A percentile compares a stretch with the other conserved stretches of the same genome.
Conservation (phyloP, 441 rosid genomes). For the Jatropha podagrica region DNA sequence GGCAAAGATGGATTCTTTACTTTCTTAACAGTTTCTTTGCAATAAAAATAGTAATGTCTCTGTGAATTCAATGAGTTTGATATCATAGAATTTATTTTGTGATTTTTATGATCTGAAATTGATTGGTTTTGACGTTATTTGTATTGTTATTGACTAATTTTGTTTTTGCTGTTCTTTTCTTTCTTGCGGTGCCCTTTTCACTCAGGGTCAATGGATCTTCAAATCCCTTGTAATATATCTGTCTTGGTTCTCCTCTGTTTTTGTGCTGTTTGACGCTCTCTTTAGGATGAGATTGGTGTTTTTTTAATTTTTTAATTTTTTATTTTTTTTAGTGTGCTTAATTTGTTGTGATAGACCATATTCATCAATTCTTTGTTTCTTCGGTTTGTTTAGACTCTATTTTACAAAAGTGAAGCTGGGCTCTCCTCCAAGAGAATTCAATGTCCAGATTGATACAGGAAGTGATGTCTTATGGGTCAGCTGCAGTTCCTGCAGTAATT, state of each 20-base stretch:
- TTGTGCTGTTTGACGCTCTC: conserved; percentile 4
- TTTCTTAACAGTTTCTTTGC: background rate
- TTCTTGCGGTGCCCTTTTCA: conserved; percentile 21
- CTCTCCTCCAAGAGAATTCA: conserved; percentile 82
- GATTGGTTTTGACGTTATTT: conserved; percentile 4
- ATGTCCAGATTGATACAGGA: conserved; percentile 95
- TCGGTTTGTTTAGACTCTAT: conserved; percentile 62
- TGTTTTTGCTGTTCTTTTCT: conserved; percentile 26
- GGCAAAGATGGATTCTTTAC: conserved; percentile 4
- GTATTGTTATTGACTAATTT: conserved; percentile 21
- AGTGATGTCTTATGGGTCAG: conserved; percentile 96
- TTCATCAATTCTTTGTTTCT: conserved; percentile 22
- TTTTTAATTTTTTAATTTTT: no score
- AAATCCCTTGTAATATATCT: conserved; percentile 28
- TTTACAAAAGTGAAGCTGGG: conserved; percentile 84
- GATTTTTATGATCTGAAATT: background rate
- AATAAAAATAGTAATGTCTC: background rate
- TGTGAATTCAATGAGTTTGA: background rate
- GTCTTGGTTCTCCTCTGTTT: conserved; percentile 22
- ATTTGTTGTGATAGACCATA: conserved; percentile 12
- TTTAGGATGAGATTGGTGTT: conserved; percentile 4
- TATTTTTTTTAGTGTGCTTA: conserved; percentile 4
- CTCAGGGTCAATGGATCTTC: conserved; percentile 28
- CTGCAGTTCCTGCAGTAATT: conserved; percentile 82
- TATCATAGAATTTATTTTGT: background rate